A percentile compares a stretch with the other conserved stretches of the same genome.
Evolutionary conservation across 257 asterid species (phyloP).

Genomic region (Capsicum rhomboideum): DNA sequence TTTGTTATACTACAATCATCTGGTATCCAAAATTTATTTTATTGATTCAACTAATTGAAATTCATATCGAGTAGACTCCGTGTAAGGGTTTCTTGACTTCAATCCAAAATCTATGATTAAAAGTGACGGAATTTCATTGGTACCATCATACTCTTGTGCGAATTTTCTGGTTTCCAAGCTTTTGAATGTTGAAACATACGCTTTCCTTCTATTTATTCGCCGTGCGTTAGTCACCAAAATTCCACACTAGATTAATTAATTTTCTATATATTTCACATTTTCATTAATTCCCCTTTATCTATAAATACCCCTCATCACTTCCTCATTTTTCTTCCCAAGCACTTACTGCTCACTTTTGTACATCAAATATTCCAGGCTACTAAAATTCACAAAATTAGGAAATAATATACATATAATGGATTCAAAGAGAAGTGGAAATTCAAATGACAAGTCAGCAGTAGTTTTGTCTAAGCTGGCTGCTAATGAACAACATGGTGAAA

Average conservation of each 20-base stretch:
- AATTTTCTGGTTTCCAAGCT: too few relatives aligned
- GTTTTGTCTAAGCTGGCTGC: slow-evolving; percentile 49
- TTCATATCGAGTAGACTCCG: too few relatives aligned
- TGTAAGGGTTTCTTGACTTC: too few relatives aligned
- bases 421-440: background rate
- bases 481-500: slow-evolving; percentile 67
- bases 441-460: background rate
- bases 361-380: background rate
- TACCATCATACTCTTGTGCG: too few relatives aligned
- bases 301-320: background rate
- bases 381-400: background rate
- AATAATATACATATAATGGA: background rate
- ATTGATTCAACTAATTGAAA: too few relatives aligned
- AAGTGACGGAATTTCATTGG: too few relatives aligned
- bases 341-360: background rate
- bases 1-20: too few relatives aligned
- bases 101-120: too few relatives aligned
- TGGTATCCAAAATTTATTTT: too few relatives aligned
- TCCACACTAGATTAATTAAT: background rate
- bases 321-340: background rate
- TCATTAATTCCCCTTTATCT: background rate
- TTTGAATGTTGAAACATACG: too few relatives aligned
- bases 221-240: background rate
- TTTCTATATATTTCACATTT: background rate
- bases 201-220: background rate